phyloP scores from a whole-genome alignment of 305 asterid species.

The Withania somnifera region DNA sequence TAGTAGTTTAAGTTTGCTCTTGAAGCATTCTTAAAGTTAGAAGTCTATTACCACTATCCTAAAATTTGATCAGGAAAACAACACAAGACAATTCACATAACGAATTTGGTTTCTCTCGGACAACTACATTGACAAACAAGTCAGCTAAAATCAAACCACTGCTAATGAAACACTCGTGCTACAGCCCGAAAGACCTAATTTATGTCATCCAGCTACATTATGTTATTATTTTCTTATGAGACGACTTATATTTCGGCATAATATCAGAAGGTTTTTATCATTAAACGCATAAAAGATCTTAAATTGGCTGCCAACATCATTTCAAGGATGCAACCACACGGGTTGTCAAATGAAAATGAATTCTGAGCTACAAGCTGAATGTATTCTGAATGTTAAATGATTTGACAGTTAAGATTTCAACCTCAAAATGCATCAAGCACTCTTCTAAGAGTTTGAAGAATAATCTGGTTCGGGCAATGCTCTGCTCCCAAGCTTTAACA shows the following conservation, averaged over 20 bases:
- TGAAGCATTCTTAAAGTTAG: neutral
- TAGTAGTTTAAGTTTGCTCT: neutral
- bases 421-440: conserved; percentile 90
- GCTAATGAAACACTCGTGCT: neutral
- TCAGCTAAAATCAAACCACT: neutral
- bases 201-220: neutral
- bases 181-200: neutral
- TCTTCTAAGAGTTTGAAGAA: conserved; percentile 97
- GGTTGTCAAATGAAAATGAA: neutral
- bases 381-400: neutral
- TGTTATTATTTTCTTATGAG: neutral
- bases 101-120: neutral
- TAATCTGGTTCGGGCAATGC: conserved; percentile 98
- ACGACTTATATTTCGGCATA: neutral
- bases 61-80: neutral
- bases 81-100: neutral
- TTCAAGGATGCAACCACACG: neutral
- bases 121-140: neutral
- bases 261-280: neutral
- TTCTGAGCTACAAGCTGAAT: neutral
- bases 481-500: conserved; percentile 98
- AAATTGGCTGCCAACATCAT: neutral
- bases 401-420: conserved; percentile 12
- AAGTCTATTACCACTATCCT: neutral
- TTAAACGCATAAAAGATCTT: neutral